Evolutionary conservation across 306 rosid genomes (phyloP), one percentile per base, ranked within the genome.

Genomic region (Alnus rubra): DNA sequence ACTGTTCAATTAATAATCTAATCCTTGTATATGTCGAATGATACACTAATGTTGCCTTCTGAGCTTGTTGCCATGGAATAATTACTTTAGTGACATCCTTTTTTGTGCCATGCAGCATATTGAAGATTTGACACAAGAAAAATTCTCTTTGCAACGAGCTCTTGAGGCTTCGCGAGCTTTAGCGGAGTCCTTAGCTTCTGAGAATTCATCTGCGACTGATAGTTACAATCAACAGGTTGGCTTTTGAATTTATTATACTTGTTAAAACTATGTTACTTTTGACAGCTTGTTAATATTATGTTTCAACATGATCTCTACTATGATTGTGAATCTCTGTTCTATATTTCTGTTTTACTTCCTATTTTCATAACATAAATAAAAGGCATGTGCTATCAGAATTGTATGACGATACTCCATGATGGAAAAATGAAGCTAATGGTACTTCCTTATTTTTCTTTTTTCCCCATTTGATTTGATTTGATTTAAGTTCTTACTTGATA

Each of bases 71-170:
- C 28, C 50, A 71, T 13, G 62, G 4, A 58, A 70, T 31, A 47
- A n/a, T 64, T 30, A 2, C 45, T 15, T 51, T 73, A 39, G 50
- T 68, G 51, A 68, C 30, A 18, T 68, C 54, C 15, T 42, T 13
- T 74, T 63, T 74, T 53, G 71, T 68, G 51, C 76, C 51, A 53
- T 81, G 84, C 92, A 96, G 99, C 94, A 96, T 86, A 96, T 93
- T 86, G 99, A 96, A 87, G 99, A 96, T 87, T 80, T 96, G 84
- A 96, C 99, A 0, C 94, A 90, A 81, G 98, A 96, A 70, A 96
- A 96, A 18, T 96, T 93, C 81, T 91, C 99, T 55, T 73, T 93
- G 80, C 98, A 96, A 90, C 91, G 94, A 45, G 96, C 89, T 83
- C 89, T 96, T 48, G 98, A 93, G 53, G 91, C 97, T 84, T 89